phyloP scores from a whole-genome alignment of 345 rosid genomes.

The Camelina hispida region DNA sequence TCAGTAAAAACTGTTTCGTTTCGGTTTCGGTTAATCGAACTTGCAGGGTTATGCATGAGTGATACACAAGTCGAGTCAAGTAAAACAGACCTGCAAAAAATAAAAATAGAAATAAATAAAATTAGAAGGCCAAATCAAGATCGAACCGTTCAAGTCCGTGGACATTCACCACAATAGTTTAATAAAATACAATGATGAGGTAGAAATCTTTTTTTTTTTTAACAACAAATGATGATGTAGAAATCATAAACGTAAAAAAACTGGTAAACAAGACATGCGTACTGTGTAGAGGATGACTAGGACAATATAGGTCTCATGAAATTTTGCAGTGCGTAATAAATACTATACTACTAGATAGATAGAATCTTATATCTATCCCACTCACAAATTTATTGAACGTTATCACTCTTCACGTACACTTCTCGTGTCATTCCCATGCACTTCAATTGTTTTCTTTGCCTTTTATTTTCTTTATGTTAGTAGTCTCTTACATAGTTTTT shows the following conservation, averaged over 20 bases:
- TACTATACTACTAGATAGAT: constrained; percentile 21
- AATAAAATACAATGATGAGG: too few species aligned
- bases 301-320: constrained; percentile 32
- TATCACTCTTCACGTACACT: constrained; percentile 31
- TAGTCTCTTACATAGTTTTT: not conserved
- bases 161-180: too few species aligned
- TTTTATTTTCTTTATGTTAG: too few species aligned
- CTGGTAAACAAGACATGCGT: constrained; percentile 34
- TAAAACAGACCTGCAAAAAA: too few species aligned
- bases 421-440: constrained; percentile 43
- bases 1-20: too few species aligned
- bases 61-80: too few species aligned
- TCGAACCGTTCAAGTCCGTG: too few species aligned
- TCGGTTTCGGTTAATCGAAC: too few species aligned
- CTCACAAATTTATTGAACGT: constrained; percentile 32
- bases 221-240: not conserved
- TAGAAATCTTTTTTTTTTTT: too few species aligned
- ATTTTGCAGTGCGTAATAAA: constrained; percentile 30
- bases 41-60: too few species aligned
- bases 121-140: too few species aligned
- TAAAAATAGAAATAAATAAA: too few species aligned
- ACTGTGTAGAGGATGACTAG: not conserved
- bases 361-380: constrained; percentile 7
- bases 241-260: constrained; percentile 3
- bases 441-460: not conserved